Evolutionary conservation across 2,329 filamentous ascomycete genomes (phyloP).

Genomic region (Neophaeococcomyces aloes): DNA sequence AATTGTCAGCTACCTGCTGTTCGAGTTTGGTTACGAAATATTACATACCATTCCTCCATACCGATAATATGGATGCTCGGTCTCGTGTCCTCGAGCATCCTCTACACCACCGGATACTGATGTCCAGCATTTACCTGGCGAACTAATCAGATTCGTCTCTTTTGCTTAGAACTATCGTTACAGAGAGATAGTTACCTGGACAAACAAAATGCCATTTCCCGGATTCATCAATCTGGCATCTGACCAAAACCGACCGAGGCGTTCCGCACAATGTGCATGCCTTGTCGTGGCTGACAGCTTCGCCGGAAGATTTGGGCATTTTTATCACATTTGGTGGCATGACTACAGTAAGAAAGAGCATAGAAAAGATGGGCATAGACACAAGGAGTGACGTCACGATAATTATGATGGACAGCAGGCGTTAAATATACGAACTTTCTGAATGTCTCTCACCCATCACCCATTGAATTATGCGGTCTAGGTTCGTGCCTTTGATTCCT

Average conservation of each 20-base stretch:
- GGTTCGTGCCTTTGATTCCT: too few species aligned
- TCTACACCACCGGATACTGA: constrained; percentile 34
- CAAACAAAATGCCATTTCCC: constrained; percentile 36
- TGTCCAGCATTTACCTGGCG: constrained; percentile 30
- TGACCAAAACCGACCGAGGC: constrained; percentile 31
- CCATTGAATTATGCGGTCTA: too few species aligned
- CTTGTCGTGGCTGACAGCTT: constrained; percentile 24
- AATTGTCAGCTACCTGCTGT: not conserved
- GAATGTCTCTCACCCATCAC: too few species aligned
- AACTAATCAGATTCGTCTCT: too few species aligned
- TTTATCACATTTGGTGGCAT: not conserved
- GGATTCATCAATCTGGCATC: constrained; percentile 34
- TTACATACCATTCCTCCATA: constrained; percentile 27
- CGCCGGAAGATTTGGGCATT: constrained; percentile 11
- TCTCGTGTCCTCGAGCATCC: constrained; percentile 27
- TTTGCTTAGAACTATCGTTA: too few species aligned
- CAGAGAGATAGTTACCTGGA: constrained; percentile 18
- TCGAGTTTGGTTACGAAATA: too few species aligned
- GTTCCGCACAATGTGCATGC: constrained; percentile 32
- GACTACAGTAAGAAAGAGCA: not conserved
- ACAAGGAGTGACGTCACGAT: too few species aligned
- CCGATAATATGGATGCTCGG: constrained; percentile 27
- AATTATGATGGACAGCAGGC: too few species aligned
- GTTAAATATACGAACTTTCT: too few species aligned
- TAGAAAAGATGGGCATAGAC: not conserved